phyloP scores from a whole-genome alignment of 768 basidiomycete species.

The Amanita inopinata region DNA sequence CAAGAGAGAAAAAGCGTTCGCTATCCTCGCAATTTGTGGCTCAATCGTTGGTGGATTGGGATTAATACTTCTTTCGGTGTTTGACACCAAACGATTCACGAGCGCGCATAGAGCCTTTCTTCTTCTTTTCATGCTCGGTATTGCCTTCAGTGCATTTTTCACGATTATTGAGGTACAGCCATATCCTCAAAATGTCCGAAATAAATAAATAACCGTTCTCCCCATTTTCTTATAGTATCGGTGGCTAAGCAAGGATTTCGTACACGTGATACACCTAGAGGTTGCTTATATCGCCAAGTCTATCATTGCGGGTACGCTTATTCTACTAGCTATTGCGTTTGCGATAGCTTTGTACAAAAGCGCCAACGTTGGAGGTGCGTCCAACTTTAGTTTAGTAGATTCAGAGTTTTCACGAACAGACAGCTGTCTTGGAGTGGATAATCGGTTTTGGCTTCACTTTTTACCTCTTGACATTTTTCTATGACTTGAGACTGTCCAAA shows the following conservation, averaged over 20 bases:
- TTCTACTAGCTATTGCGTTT: constrained; percentile 56
- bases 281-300: constrained; percentile 54
- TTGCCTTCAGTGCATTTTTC: constrained; percentile 65
- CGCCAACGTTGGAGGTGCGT: constrained; percentile 40
- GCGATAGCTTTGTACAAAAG: constrained; percentile 38
- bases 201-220: not conserved
- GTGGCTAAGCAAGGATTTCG: constrained; percentile 54
- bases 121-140: constrained; percentile 65
- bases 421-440: constrained; percentile 66
- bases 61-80: constrained; percentile 59
- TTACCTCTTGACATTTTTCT: constrained; percentile 64
- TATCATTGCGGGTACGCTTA: constrained; percentile 45
- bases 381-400: too few relatives aligned
- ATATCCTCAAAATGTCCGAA: not conserved
- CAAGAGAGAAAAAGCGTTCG: constrained; percentile 43
- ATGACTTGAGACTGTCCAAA: constrained; percentile 57
- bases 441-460: constrained; percentile 67
- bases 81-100: constrained; percentile 52
- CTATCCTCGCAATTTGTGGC: constrained; percentile 48
- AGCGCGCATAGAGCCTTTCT: constrained; percentile 51
- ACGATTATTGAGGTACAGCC: constrained; percentile 51
- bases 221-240: constrained; percentile 33
- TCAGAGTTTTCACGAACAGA: not conserved
- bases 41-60: constrained; percentile 55
- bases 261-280: constrained; percentile 32